Percentiles rank a stretch among this genome's conserved stretches.
phyloP scores from a whole-genome alignment of 1,139 yeast species.

The Taiozyma sp. region DNA sequence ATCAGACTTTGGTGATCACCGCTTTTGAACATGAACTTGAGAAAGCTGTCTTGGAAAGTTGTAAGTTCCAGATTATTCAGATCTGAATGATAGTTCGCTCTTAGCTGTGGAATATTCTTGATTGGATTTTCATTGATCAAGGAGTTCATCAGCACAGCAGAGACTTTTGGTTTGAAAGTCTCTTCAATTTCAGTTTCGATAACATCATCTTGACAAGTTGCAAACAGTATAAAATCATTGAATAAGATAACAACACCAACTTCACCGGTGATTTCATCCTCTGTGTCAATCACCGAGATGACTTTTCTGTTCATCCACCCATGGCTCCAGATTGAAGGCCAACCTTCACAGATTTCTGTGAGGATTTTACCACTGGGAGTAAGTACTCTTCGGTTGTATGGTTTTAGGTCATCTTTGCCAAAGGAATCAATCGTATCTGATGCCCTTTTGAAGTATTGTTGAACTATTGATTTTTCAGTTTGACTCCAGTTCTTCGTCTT shows the following conservation, averaged over 20 bases:
- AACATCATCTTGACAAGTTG: conserved; percentile 34
- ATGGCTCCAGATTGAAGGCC: conserved; percentile 85
- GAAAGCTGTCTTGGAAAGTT: conserved; percentile 34
- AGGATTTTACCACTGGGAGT: conserved; percentile 89
- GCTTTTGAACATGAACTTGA: conserved; percentile 26
- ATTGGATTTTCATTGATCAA: conserved; percentile 82
- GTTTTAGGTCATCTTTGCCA: conserved; percentile 49
- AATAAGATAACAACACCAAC: conserved; percentile 66
- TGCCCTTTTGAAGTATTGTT: conserved; percentile 48
- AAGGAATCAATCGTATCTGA: conserved; percentile 75
- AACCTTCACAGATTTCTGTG: conserved; percentile 75
- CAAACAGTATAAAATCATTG: conserved; percentile 70
- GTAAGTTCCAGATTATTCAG: conserved; percentile 52
- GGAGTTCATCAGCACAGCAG: conserved; percentile 87
- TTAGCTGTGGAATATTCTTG: conserved; percentile 62
- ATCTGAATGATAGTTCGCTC: conserved; percentile 64
- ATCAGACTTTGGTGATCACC: conserved; percentile 14
- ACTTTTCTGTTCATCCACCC: conserved; percentile 88
- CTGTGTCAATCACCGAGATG: conserved; percentile 70
- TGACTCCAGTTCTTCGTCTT: conserved; percentile 37
- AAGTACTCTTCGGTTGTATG: conserved; percentile 62
- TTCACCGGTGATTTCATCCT: conserved; percentile 35
- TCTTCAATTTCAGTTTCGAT: conserved; percentile 17
- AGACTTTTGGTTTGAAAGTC: conserved; percentile 52
- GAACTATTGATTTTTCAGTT: conserved; percentile 28